Evolutionary conservation across 257 asterid species (phyloP), one percentile per base, ranked within the genome.

Genomic region (Misopates orontium): DNA sequence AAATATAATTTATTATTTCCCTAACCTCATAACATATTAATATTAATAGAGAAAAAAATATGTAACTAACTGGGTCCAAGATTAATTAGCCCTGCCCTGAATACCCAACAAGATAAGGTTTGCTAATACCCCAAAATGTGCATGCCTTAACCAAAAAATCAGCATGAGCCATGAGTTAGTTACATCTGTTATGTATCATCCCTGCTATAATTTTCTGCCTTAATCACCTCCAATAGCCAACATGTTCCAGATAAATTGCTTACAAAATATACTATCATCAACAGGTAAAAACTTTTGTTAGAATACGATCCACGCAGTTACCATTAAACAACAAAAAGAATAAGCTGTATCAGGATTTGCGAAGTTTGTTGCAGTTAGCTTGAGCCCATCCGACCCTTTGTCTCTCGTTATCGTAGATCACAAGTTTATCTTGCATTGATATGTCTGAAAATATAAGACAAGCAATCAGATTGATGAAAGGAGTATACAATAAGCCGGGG

Each of bases 391-490:
- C 99, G 10, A 90, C 76, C 57, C 44, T 80, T 51, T 69, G 86
- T 18, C 70, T 85, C 81, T 94, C 96, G 25, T 90, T 86, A 60
- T 94, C 91, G 32, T 88, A 94, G 52, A 94, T 79, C 85, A 94
- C 95, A 65, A 94, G 75, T 79, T 90, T 94, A 68, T 94, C 95
- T 73, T 74, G 87, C 61, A 94, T 64, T n/a, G 91, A 94, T 18
- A 86, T 76, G 78, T 94, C 97, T 94, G 81, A 64, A 74, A 14
- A 70, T 22, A 5, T 5, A 71, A 42, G 2, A 8, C 10, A 14
- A n/a, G 55, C 28, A 53, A 36, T 75, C 68, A 78, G 72, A 71
- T 64, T 25, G 59, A 20, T 21, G 9, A 49, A 41, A 39, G 13
- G 0, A 22, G 42, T 36, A 10, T 36, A 8, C 10, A 36, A 28